phyloP scores from a whole-genome alignment of 768 basidiomycete species.

The Lentinula boryana region DNA sequence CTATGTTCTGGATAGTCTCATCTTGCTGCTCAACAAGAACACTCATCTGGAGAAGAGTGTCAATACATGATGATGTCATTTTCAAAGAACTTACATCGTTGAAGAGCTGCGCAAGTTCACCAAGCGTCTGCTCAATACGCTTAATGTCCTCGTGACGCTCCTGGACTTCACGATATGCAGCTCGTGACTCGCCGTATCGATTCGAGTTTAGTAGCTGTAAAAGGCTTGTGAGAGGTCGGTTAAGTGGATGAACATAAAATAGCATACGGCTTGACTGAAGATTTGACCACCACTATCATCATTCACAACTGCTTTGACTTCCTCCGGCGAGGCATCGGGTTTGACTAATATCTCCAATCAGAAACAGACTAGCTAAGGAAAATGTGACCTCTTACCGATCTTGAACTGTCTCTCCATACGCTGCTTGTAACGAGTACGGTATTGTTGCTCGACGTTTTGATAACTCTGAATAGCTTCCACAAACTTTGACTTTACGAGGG shows the following conservation, averaged over 20 bases:
- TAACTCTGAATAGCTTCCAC: slow-evolving; percentile 83
- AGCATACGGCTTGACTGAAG: slow-evolving; percentile 80
- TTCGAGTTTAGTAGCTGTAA: slow-evolving; percentile 79
- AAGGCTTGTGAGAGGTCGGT: not conserved
- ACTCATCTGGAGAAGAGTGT: slow-evolving; percentile 61
- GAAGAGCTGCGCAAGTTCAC: slow-evolving; percentile 91
- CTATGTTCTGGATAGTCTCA: slow-evolving; percentile 78
- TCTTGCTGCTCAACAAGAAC: slow-evolving; percentile 94
- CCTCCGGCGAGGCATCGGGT: slow-evolving; percentile 87
- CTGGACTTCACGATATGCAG: slow-evolving; percentile 96
- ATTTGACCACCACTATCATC: slow-evolving; percentile 80
- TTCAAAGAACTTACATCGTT: slow-evolving; percentile 65
- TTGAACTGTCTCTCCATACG: slow-evolving; percentile 83
- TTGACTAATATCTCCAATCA: slow-evolving; percentile 50
- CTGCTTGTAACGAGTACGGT: slow-evolving; percentile 73
- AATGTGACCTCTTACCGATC: slow-evolving; percentile 49
- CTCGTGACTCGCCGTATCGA: slow-evolving; percentile 84
- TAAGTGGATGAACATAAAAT: not conserved
- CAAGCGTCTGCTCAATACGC: slow-evolving; percentile 89
- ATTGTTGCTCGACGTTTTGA: slow-evolving; percentile 76
- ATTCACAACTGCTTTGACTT: slow-evolving; percentile 81
- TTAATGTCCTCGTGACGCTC: slow-evolving; percentile 94
- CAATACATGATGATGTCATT: not conserved
- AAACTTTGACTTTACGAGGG: slow-evolving; percentile 51
- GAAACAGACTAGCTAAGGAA: not conserved